Conservation (phyloP, 768 basidiomycete species). For the Lepiota subincarnata region DNA sequence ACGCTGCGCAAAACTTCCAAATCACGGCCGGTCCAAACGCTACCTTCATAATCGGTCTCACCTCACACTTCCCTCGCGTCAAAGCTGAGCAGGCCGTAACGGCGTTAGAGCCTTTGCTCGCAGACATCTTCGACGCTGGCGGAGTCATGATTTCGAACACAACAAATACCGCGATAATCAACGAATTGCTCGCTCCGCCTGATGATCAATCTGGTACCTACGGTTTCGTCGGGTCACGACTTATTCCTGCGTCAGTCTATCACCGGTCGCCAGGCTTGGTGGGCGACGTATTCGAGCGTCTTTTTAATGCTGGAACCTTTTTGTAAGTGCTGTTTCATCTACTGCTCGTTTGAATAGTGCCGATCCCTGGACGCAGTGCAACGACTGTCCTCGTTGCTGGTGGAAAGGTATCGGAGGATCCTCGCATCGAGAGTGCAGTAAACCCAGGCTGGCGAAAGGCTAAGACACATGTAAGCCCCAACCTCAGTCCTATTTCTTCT, state of each 20-base stretch:
- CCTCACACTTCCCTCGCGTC: too few species aligned
- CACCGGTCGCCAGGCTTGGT: slow-evolving; percentile 8
- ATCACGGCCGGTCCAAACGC: too few species aligned
- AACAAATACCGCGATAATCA: background rate
- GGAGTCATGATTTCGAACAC: background rate
- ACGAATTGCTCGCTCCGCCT: background rate
- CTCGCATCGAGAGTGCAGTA: slow-evolving; percentile 28
- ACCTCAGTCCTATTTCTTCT: background rate
- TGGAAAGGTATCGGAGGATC: slow-evolving; percentile 28
- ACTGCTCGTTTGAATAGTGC: background rate
- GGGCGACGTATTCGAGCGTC: slow-evolving; percentile 17
- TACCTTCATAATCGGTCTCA: too few species aligned
- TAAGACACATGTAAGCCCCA: slow-evolving; percentile 28
- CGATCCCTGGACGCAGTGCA: background rate
- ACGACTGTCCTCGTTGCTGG: background rate
- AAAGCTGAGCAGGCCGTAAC: background rate
- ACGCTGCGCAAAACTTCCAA: too few species aligned
- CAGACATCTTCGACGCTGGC: background rate
- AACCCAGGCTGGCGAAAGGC: slow-evolving; percentile 33
- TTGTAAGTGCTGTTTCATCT: background rate
- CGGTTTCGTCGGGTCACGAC: slow-evolving; percentile 3
- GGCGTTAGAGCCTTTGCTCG: background rate
- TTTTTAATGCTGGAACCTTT: slow-evolving; percentile 13
- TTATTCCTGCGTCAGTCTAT: slow-evolving; percentile 9
- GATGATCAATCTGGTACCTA: slow-evolving; percentile 5